Conservation (phyloP, 306 rosid genomes). For the Quercus gilva region DNA sequence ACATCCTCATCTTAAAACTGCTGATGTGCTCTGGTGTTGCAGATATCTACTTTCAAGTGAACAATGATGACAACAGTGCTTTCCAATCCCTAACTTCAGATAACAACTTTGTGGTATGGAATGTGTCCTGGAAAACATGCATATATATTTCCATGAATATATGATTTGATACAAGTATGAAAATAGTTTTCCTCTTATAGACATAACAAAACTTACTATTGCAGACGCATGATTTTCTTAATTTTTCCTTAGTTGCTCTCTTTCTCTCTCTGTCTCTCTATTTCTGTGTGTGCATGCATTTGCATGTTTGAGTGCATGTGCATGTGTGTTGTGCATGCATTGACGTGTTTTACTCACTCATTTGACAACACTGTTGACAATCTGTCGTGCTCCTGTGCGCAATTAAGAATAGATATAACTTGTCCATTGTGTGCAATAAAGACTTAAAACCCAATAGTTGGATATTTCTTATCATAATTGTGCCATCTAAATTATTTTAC, state of each 20-base stretch:
- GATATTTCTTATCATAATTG: conserved; percentile 7
- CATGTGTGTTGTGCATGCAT: background rate
- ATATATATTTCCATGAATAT: background rate
- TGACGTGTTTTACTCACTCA: background rate
- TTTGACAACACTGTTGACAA: too few relatives aligned
- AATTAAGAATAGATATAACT: too few relatives aligned
- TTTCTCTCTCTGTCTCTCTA: background rate
- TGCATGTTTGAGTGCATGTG: too few relatives aligned
- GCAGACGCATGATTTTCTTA: background rate
- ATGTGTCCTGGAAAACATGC: background rate
- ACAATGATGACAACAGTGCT: conserved; percentile 57
- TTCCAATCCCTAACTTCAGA: conserved; percentile 73
- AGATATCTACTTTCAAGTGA: conserved; percentile 91
- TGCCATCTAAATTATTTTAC: background rate
- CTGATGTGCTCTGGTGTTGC: conserved; percentile 31
- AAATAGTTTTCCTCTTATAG: background rate
- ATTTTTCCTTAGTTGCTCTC: background rate
- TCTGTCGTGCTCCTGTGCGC: too few relatives aligned
- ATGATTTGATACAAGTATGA: background rate
- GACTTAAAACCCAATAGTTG: background rate
- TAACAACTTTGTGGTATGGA: conserved; percentile 83
- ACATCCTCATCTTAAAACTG: conserved; percentile 26
- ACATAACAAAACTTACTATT: background rate
- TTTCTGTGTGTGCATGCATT: background rate
- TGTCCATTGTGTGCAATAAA: background rate